Percentiles rank a stretch among this genome's conserved stretches.
phyloP scores from a whole-genome alignment of 108 stramenopile genomes.

The Cyclotella cryptica region DNA sequence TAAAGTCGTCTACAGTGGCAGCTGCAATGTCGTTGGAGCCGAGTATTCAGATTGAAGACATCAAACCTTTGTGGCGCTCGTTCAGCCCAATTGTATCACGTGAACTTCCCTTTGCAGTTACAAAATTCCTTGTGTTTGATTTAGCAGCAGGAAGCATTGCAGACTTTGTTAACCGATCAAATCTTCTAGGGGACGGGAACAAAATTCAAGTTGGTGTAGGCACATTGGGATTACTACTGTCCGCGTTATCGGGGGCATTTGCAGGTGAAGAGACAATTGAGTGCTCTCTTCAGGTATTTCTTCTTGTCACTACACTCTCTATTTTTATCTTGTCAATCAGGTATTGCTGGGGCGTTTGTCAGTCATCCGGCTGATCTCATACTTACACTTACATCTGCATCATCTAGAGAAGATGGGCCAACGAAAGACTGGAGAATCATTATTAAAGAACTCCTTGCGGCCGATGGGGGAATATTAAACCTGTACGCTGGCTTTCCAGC shows the following conservation, averaged over 20 bases:
- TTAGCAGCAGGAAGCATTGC: constrained; percentile 65
- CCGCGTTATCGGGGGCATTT: constrained; percentile 80
- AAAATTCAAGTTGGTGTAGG: constrained; percentile 84
- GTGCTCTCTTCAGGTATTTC: neutral
- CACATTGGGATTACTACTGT: constrained; percentile 67
- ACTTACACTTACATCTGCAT: constrained; percentile 77
- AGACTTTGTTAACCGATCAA: constrained; percentile 62
- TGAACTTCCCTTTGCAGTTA: constrained; percentile 89
- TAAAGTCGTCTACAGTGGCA: constrained; percentile 13
- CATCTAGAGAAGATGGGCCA: constrained; percentile 39
- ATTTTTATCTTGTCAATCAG: constrained; percentile 6
- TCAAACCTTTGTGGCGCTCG: constrained; percentile 76
- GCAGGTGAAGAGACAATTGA: constrained; percentile 43
- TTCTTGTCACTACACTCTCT: neutral
- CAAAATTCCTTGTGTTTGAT: constrained; percentile 89
- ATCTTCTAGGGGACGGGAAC: constrained; percentile 60
- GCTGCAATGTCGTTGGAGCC: constrained; percentile 1
- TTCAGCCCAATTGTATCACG: constrained; percentile 81
- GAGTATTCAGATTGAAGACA: constrained; percentile 41
- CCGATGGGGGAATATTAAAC: constrained; percentile 82
- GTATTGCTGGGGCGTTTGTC: constrained; percentile 81
- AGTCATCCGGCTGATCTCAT: constrained; percentile 91
- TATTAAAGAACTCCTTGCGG: constrained; percentile 67
- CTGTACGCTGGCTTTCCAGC: constrained; percentile 83
- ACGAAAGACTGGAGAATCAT: constrained; percentile 73